A percentile compares a stretch with the other conserved stretches of the same genome.
Conservation (phyloP, 2,329 filamentous ascomycete species). For the Cercospora zeina region DNA sequence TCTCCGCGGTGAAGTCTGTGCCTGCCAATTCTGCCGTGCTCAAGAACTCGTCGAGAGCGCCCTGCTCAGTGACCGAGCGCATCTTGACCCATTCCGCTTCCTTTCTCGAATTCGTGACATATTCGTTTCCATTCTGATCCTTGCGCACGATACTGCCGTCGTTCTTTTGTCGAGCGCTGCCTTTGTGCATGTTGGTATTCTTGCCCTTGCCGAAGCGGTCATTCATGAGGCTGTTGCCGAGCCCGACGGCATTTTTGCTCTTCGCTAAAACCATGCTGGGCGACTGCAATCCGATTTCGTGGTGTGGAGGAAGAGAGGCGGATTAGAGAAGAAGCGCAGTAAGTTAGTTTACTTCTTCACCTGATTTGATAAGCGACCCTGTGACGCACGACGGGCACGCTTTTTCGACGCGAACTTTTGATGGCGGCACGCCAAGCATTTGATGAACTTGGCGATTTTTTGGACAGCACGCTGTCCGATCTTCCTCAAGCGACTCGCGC, state of each 20-base stretch:
- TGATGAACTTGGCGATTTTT: background rate
- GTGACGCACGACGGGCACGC: conserved; percentile 18
- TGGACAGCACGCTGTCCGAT: background rate
- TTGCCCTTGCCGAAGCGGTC: conserved; percentile 96
- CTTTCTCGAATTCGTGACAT: conserved; percentile 85
- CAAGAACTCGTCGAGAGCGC: conserved; percentile 92
- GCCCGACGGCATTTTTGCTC: conserved; percentile 89
- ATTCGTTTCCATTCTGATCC: conserved; percentile 53
- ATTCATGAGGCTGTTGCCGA: conserved; percentile 98
- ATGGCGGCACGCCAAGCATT: background rate
- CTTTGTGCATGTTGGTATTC: conserved; percentile 76
- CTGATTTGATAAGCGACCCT: conserved; percentile 15
- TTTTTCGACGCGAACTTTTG: conserved; percentile 14
- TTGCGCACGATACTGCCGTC: conserved; percentile 58
- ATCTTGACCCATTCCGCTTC: conserved; percentile 98
- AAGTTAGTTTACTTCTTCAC: conserved; percentile 20
- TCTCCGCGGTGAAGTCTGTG: conserved; percentile 97
- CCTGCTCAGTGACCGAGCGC: conserved; percentile 97
- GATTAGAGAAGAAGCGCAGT: conserved; percentile 12
- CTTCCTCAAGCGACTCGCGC: background rate
- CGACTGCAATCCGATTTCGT: conserved; percentile 20
- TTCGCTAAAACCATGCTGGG: conserved; percentile 72
- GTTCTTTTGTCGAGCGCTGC: conserved; percentile 60
- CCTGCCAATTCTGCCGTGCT: conserved; percentile 95
- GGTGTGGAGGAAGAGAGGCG: conserved; percentile 11